Evolutionary conservation across 306 rosid genomes (phyloP).

Genomic region (Cucumis cinereus): DNA sequence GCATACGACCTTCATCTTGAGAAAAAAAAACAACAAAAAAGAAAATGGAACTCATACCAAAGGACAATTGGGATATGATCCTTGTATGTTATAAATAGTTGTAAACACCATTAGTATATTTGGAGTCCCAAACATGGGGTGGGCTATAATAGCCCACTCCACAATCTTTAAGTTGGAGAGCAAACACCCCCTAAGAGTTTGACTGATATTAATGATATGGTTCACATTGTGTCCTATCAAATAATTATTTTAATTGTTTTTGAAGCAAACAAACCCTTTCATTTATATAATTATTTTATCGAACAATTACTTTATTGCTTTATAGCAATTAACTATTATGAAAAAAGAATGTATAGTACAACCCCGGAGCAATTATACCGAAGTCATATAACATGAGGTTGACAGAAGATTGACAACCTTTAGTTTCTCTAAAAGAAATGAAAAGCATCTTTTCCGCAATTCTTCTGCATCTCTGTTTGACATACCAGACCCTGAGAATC

Average conservation of each 20-base stretch:
- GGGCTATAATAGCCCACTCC: too few species aligned
- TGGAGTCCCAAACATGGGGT: too few species aligned
- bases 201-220: neutral
- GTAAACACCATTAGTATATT: too few species aligned
- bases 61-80: neutral
- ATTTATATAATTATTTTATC: neutral
- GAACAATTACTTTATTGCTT: neutral
- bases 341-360: neutral
- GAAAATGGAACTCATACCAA: neutral
- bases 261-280: too few species aligned
- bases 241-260: neutral
- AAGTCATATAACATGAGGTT: neutral
- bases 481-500: slow-evolving; percentile 56
- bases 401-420: slow-evolving; percentile 21
- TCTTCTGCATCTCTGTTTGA: slow-evolving; percentile 47
- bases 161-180: too few species aligned
- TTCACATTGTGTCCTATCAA: neutral
- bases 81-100: neutral
- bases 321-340: neutral
- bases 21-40: neutral
- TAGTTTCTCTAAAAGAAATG: slow-evolving; percentile 42
- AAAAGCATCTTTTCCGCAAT: slow-evolving; percentile 50
- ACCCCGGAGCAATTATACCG: neutral
- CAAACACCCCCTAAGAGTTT: neutral
- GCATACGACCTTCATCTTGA: neutral